Conservation (phyloP, 73 alveolate genomes). For the Stentor roeselii region DNA sequence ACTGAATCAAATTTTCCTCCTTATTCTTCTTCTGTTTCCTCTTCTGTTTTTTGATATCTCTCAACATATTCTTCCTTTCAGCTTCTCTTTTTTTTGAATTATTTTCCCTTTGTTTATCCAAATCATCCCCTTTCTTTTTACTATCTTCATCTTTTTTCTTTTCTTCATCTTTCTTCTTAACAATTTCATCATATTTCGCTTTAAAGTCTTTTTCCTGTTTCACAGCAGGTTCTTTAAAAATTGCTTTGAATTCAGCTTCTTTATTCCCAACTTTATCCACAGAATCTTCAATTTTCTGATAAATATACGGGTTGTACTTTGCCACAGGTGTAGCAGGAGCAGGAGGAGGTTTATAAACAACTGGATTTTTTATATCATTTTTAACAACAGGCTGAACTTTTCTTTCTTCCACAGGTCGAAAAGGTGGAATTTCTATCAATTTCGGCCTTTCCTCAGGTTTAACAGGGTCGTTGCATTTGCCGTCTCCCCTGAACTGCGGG, state of each 20-base stretch:
- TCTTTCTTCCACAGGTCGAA: background rate
- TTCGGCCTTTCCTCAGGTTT: slow-evolving; percentile 4
- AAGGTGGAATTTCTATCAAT: background rate
- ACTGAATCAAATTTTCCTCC: background rate
- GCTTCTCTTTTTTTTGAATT: slow-evolving; percentile 8
- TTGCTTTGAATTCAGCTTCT: no score
- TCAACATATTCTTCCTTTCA: slow-evolving; percentile 25
- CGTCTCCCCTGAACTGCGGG: background rate
- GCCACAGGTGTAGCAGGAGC: background rate
- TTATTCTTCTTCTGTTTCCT: background rate
- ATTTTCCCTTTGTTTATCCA: background rate
- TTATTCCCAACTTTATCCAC: background rate
- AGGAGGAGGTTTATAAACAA: background rate
- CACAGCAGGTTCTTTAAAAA: background rate
- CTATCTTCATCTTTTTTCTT: slow-evolving; percentile 4
- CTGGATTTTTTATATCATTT: background rate
- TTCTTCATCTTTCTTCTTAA: background rate
- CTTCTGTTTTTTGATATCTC: slow-evolving; percentile 19
- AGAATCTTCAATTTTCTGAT: background rate
- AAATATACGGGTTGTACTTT: background rate
- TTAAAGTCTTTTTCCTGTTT: background rate
- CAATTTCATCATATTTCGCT: background rate
- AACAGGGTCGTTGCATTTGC: background rate
- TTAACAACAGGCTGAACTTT: background rate
- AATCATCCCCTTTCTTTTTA: background rate